Evolutionary conservation across 192 early-diverging fungal species (phyloP).

Genomic region (Diversispora eburnea): DNA sequence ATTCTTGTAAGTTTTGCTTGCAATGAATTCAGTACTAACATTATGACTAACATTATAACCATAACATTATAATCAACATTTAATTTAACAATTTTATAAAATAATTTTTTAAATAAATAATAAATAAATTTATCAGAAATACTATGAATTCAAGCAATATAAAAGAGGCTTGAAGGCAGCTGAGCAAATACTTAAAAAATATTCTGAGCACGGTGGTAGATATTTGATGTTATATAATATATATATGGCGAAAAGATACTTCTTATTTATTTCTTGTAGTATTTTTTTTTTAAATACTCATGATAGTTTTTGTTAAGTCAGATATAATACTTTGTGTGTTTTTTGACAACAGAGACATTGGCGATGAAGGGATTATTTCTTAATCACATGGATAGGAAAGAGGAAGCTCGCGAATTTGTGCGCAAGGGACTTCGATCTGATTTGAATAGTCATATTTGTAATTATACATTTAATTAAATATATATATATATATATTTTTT

Average conservation of each 20-base stretch:
- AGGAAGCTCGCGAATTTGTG: conserved; percentile 84
- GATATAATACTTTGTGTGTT: background rate
- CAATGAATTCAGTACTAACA: background rate
- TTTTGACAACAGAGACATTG: conserved; percentile 66
- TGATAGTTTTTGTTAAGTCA: background rate
- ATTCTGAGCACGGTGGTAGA: conserved; percentile 85
- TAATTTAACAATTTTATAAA: no score
- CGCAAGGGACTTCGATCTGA: conserved; percentile 82
- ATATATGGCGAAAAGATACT: background rate
- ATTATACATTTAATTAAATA: conserved; percentile 27
- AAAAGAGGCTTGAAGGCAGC: conserved; percentile 89
- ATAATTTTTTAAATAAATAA: no score
- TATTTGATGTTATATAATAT: background rate
- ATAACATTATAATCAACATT: no score
- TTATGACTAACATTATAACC: background rate
- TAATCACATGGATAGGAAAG: conserved; percentile 83
- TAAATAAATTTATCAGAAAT: conserved; percentile 56
- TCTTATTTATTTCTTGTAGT: background rate
- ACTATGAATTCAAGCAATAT: conserved; percentile 93
- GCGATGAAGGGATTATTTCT: conserved; percentile 95
- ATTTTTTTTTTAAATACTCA: background rate
- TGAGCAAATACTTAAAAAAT: conserved; percentile 92
- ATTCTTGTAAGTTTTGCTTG: conserved; percentile 54
- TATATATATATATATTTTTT: conserved; percentile 13
- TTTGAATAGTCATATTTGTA: conserved; percentile 80